These are phyloP conservation scores for Themeda triandra DNA, from an alignment of 176 grass and related monocot species.

Conservation along the genomic window DNA sequence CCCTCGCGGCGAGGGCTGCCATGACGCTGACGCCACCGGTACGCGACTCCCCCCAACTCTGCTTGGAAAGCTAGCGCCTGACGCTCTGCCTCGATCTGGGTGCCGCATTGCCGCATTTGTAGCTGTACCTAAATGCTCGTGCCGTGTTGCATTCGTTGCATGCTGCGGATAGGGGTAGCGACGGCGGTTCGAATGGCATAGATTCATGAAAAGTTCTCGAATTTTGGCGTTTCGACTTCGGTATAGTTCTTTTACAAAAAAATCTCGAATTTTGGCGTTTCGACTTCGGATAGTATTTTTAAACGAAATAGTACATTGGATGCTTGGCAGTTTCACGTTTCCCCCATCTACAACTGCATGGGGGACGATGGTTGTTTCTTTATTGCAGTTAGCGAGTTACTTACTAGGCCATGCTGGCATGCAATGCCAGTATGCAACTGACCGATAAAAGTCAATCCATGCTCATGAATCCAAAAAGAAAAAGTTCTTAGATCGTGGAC, in stretches of 20 bases:
- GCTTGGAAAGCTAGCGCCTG: not conserved
- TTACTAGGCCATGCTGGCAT: not conserved
- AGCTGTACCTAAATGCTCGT: not conserved
- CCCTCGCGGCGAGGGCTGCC: not conserved
- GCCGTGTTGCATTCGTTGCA: not conserved
- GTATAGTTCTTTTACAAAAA: not conserved
- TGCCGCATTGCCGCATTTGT: not conserved
- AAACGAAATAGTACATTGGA: not conserved
- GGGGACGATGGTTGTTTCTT: not conserved
- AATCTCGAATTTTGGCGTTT: not conserved
- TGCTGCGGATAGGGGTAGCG: not conserved
- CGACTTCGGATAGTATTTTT: not conserved
- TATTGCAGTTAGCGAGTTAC: not conserved
- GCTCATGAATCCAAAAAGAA: not conserved
- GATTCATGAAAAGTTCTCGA: not conserved
- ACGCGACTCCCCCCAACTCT: constrained; percentile 9
- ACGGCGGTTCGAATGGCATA: not conserved
- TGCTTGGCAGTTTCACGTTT: not conserved
- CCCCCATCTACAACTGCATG: not conserved
- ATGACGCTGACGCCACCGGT: not conserved
- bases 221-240: not conserved
- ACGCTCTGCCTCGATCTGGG: not conserved
- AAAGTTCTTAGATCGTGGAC: not conserved
- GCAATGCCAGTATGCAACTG: not conserved
- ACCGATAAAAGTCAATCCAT: constrained; percentile 2